A percentile compares a stretch with the other conserved stretches of the same genome.
Evolutionary conservation across 106 monocot genomes (phyloP).

Genomic region (Dendrobium officinale): DNA sequence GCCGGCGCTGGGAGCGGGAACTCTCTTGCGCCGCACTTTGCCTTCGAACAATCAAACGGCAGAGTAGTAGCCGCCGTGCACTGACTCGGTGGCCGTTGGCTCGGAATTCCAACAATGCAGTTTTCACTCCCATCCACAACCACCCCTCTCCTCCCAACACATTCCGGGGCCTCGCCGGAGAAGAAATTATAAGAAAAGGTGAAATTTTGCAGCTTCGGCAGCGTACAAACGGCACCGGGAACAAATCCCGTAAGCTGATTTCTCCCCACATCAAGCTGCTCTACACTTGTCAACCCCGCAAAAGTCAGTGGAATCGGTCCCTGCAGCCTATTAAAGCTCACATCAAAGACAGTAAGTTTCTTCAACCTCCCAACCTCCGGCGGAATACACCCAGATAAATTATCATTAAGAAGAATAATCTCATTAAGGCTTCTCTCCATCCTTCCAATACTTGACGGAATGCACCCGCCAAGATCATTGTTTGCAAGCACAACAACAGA

Average conservation of each 20-base stretch:
- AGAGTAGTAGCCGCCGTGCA: slow-evolving; percentile 17
- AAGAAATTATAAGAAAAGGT: slow-evolving; percentile 48
- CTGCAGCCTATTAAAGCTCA: slow-evolving; percentile 34
- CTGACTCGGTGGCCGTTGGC: slow-evolving; percentile 21
- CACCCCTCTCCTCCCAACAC: slow-evolving; percentile 5
- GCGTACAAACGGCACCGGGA: slow-evolving; percentile 21
- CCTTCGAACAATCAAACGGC: slow-evolving; percentile 24
- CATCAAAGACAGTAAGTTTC: slow-evolving; percentile 35
- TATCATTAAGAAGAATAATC: slow-evolving; percentile 36
- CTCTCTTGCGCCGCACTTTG: slow-evolving; percentile 14
- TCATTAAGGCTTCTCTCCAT: slow-evolving; percentile 38
- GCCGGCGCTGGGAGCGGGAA: slow-evolving; percentile 3
- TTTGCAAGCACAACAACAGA: slow-evolving; percentile 47
- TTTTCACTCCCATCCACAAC: slow-evolving; percentile 25
- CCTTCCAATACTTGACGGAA: slow-evolving; percentile 33
- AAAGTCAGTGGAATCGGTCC: slow-evolving; percentile 36
- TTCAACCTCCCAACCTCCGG: slow-evolving; percentile 20
- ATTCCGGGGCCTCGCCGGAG: slow-evolving; percentile 33
- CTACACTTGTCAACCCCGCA: slow-evolving; percentile 17
- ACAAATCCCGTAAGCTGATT: slow-evolving; percentile 32
- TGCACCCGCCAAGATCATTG: slow-evolving; percentile 31
- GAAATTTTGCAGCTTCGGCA: slow-evolving; percentile 37
- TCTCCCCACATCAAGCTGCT: slow-evolving; percentile 39
- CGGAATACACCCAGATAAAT: slow-evolving; percentile 29
- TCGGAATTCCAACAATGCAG: slow-evolving; percentile 20